These are phyloP conservation scores for Pyrus bretschneideri DNA, from an alignment of 306 rosid genomes.

Conservation along the genomic window DNA sequence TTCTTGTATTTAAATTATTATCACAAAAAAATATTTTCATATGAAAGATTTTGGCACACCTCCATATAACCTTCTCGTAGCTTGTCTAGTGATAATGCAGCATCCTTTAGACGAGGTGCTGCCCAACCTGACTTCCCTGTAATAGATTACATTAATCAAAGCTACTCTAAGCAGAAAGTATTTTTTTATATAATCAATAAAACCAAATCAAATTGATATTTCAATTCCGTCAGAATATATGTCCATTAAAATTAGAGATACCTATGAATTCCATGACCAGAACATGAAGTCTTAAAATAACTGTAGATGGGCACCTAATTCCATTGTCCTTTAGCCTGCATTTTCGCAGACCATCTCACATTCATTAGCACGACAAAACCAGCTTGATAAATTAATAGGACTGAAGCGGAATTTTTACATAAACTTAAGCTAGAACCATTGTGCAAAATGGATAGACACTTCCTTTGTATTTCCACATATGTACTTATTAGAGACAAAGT, in stretches of 20 bases:
- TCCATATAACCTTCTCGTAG: slow-evolving; percentile 79
- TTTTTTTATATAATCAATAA: not conserved
- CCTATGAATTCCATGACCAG: slow-evolving; percentile 95
- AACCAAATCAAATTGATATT: not conserved
- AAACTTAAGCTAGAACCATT: not conserved
- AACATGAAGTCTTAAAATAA: slow-evolving; percentile 60
- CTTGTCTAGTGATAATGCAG: slow-evolving; percentile 71
- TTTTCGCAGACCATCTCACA: not conserved
- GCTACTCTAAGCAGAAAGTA: not conserved
- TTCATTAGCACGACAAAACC: not conserved
- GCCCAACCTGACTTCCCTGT: slow-evolving; percentile 87
- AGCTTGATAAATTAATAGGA: not conserved
- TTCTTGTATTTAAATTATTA: not conserved
- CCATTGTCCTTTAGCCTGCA: slow-evolving; percentile 83
- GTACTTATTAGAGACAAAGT: not conserved
- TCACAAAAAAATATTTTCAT: not conserved
- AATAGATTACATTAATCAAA: slow-evolving; percentile 14
- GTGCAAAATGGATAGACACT: not conserved
- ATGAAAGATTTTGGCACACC: slow-evolving; percentile 40
- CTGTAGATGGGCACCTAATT: slow-evolving; percentile 68
- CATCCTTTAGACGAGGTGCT: slow-evolving; percentile 93
- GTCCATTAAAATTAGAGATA: slow-evolving; percentile 19
- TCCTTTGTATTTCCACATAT: no score
- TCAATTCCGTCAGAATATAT: not conserved
- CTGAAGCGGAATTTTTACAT: not conserved